Evolutionary conservation across 2,329 filamentous ascomycete genomes (phyloP).

Genomic region (Diplodia corticola): DNA sequence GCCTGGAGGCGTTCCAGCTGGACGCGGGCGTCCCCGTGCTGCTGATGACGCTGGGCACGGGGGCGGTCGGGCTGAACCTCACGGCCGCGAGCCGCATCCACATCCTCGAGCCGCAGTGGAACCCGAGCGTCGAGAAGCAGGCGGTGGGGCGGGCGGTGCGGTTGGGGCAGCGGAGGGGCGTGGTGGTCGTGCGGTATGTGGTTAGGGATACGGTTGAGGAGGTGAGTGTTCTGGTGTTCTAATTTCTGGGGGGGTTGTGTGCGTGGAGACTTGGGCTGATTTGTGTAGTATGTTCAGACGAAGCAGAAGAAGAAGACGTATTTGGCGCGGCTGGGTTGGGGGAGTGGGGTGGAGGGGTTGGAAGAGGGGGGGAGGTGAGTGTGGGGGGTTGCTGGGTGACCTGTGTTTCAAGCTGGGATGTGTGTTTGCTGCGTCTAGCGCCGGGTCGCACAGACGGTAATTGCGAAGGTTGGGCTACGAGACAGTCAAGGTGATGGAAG

Average conservation of each 20-base stretch:
- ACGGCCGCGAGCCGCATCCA: conserved; percentile 27
- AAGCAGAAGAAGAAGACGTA: background rate
- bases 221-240: background rate
- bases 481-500: no score
- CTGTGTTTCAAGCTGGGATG: no score
- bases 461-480: no score
- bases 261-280: no score
- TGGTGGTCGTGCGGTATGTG: conserved; percentile 31
- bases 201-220: conserved; percentile 32
- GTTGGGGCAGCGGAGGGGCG: conserved; percentile 28
- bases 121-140: conserved; percentile 33
- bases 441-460: no score
- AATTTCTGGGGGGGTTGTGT: no score
- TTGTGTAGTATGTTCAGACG: background rate
- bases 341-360: background rate
- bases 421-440: no score
- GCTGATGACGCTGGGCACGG: conserved; percentile 31
- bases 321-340: background rate
- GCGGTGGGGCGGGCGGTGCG: conserved; percentile 30
- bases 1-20: conserved; percentile 24
- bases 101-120: conserved; percentile 35
- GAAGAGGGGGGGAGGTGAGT: no score
- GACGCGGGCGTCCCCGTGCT: conserved; percentile 27
- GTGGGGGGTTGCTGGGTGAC: no score
- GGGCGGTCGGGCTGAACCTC: conserved; percentile 27